Evolutionary conservation across 75 land plant species (phyloP).

Genomic region (Larix kaempferi): DNA sequence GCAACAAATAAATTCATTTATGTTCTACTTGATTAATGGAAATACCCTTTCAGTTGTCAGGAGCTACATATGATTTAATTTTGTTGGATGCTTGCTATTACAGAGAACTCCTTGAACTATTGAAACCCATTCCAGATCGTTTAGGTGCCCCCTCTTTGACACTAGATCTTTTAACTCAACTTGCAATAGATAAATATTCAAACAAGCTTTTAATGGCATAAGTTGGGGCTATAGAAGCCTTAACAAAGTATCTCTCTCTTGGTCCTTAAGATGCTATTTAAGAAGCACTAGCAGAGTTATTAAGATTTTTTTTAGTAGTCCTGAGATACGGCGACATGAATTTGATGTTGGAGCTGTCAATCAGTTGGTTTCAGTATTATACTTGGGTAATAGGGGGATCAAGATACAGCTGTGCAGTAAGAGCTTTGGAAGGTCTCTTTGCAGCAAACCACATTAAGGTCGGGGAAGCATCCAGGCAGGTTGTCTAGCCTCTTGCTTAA

Average conservation of each 20-base stretch:
- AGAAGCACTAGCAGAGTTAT: conserved; percentile 83
- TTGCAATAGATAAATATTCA: conserved; percentile 75
- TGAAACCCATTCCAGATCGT: no score
- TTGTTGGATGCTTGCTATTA: no score
- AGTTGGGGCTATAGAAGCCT: conserved; percentile 85
- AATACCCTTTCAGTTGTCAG: no score
- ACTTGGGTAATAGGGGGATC: conserved; percentile 87
- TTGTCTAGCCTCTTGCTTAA: no score
- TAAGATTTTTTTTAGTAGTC: conserved; percentile 67
- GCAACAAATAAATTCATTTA: no score
- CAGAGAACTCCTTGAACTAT: no score
- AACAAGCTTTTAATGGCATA: conserved; percentile 90
- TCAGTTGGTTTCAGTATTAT: conserved; percentile 91
- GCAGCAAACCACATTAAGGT: conserved; percentile 71
- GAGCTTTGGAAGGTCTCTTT: conserved; percentile 83
- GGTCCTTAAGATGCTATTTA: conserved; percentile 94
- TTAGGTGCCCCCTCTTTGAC: no score
- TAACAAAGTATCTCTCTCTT: conserved; percentile 90
- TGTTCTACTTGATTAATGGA: no score
- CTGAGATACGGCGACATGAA: conserved; percentile 84
- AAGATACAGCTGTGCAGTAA: conserved; percentile 87
- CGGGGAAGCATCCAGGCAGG: no score
- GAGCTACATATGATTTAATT: no score
- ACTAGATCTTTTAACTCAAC: conserved; percentile 75
- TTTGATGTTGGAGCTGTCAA: conserved; percentile 76